Evolutionary conservation across 2,329 filamentous ascomycete genomes (phyloP), one percentile per base, ranked within the genome.

Genomic region (Simplicillium aogashimaense): DNA sequence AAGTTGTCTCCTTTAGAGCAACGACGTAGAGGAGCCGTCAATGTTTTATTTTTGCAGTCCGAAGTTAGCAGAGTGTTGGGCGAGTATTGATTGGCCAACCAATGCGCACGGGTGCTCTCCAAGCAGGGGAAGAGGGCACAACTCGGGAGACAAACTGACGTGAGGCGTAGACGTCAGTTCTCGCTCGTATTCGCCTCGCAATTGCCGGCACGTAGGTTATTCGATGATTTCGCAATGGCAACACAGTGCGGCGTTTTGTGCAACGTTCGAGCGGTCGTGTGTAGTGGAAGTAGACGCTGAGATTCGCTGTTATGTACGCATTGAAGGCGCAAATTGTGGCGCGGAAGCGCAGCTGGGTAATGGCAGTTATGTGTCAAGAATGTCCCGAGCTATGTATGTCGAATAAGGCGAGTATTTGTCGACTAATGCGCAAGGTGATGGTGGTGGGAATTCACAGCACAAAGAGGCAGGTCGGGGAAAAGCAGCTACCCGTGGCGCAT

Each of bases 211-310:
- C 48, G 43, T 50, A 44, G 46, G 44, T 38, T 47, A 47, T 52
- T 53, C 56, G 59, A 61, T 60, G 50, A 51, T 50, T 45, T 51
- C 47, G 49, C 45, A 43, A 46, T 47, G 53, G 50, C 53, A 47
- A 50, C 52, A 45, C 46, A 48, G 49, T 50, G 49, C 53, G 52
- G 53, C 53, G 51, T 51, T 41, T 50, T 54, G 58, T 63, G 52
- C 48, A 46, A 62, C 55, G 45, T 46, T 42, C 16, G 25, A 29
- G 18, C 29, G 36, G 40, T 46, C 40, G 38, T 33, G 41, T 39
- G 39, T 41, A 47, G 45, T 39, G 45, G 49, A 48, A 39, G 41
- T 42, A 20, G 16, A 9, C 20, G 20, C 20, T 25, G 20, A 9
- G 12, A 17, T 36, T 45, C 40, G 46, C 47, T 47, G 50, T 47